Evolutionary conservation across 805 yeast genomes (phyloP).

Genomic region (Saccharomyces mikatae): DNA sequence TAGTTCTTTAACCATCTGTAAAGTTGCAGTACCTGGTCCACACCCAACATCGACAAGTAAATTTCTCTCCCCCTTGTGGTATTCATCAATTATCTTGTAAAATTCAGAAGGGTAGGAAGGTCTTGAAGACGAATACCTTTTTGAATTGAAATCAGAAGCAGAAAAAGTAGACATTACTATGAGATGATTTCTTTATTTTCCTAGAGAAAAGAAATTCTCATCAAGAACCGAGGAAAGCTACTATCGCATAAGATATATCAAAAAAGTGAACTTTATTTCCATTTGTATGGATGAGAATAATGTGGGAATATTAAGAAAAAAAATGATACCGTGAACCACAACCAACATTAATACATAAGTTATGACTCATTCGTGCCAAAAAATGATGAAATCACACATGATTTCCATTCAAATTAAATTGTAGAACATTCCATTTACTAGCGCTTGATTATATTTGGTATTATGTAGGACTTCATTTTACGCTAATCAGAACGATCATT

Average conservation of each 20-base stretch:
- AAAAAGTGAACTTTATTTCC: background rate
- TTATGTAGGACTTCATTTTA: background rate
- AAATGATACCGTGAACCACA: background rate
- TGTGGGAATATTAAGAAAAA: background rate
- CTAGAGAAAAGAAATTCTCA: background rate
- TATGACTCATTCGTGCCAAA: background rate
- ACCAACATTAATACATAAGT: background rate
- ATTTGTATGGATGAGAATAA: background rate
- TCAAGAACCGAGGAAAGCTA: background rate
- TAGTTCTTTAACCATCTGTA: constrained; percentile 28
- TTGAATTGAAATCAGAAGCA: constrained; percentile 42
- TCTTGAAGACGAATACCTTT: constrained; percentile 47
- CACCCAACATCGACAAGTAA: constrained; percentile 67
- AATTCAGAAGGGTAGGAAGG: constrained; percentile 58
- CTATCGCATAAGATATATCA: background rate
- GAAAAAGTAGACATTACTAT: constrained; percentile 58
- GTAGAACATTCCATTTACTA: background rate
- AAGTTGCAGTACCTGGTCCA: constrained; percentile 72
- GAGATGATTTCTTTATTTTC: background rate
- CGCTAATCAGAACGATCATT: background rate
- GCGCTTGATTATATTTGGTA: background rate
- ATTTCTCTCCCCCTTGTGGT: constrained; percentile 34
- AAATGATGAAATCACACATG: background rate
- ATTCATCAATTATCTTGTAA: constrained; percentile 35
- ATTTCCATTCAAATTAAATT: background rate